A percentile compares a stretch with the other conserved stretches of the same genome.
These are phyloP conservation scores for Mucor plumbeus DNA, from an alignment of 371 early-diverging fungal genomes.

Conservation along the genomic window DNA sequence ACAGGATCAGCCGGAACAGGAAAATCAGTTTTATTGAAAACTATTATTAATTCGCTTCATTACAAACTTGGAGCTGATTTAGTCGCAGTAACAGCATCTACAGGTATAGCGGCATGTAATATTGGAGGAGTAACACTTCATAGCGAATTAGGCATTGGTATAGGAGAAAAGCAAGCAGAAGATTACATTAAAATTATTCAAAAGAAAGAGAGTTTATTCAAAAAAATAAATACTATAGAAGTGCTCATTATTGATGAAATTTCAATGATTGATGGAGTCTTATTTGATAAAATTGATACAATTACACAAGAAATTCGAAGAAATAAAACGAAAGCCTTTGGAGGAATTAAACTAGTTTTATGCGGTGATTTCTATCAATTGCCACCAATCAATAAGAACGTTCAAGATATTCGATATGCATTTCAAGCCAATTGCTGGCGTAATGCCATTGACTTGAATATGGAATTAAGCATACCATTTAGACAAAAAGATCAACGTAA, in stretches of 20 bases:
- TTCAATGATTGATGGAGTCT: conserved; percentile 84
- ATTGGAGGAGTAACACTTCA: conserved; percentile 85
- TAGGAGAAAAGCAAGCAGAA: conserved; percentile 56
- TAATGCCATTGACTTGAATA: conserved; percentile 46
- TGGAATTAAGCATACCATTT: conserved; percentile 60
- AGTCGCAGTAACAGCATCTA: conserved; percentile 86
- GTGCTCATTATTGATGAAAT: conserved; percentile 92
- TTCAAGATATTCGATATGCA: conserved; percentile 50
- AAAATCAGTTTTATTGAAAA: conserved; percentile 72
- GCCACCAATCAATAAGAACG: conserved; percentile 73
- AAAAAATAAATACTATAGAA: conserved; percentile 58
- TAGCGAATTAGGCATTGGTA: conserved; percentile 53
- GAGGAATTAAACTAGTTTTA: conserved; percentile 88
- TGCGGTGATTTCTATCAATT: conserved; percentile 94
- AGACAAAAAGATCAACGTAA: conserved; percentile 59
- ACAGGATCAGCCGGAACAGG: conserved; percentile 89
- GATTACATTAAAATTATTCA: conserved; percentile 47
- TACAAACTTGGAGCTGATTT: conserved; percentile 29
- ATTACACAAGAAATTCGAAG: conserved; percentile 68
- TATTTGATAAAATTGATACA: conserved; percentile 83
- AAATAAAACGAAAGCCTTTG: conserved; percentile 66
- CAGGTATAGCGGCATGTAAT: conserved; percentile 87
- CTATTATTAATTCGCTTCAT: conserved; percentile 65
- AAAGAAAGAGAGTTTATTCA: conserved; percentile 28
- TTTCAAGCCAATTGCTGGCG: conserved; percentile 82